Evolutionary conservation across 768 basidiomycete genomes (phyloP).

Genomic region (Calocybe indica): DNA sequence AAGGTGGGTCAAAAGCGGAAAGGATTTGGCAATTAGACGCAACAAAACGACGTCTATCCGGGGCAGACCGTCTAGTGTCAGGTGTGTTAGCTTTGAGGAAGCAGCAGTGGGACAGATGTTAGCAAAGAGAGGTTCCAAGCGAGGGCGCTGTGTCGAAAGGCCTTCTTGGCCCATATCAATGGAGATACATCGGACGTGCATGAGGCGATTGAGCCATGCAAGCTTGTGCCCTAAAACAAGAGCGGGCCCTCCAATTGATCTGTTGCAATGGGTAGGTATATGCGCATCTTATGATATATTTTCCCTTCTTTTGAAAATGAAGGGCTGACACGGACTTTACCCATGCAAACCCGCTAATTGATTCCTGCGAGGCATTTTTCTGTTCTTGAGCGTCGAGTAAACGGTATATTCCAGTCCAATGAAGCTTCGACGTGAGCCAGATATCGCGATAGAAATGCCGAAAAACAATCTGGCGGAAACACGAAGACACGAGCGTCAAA

Average conservation of each 20-base stretch:
- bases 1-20: constrained; percentile 41
- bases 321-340: constrained; percentile 36
- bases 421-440: constrained; percentile 14
- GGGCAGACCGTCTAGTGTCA: constrained; percentile 51
- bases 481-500: constrained; percentile 33
- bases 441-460: constrained; percentile 30
- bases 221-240: constrained; percentile 20
- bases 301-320: background rate
- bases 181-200: constrained; percentile 29
- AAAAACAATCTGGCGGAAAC: constrained; percentile 36
- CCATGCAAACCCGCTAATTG: constrained; percentile 32
- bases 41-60: constrained; percentile 49
- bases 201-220: constrained; percentile 22
- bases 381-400: constrained; percentile 18
- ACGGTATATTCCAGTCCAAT: constrained; percentile 17
- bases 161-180: constrained; percentile 39
- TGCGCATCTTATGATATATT: constrained; percentile 4
- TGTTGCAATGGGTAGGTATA: constrained; percentile 8
- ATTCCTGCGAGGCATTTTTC: constrained; percentile 3
- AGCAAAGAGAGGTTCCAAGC: constrained; percentile 26
- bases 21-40: constrained; percentile 33
- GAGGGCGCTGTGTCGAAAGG: constrained; percentile 36
- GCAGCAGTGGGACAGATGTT: constrained; percentile 21
- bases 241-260: constrained; percentile 26
- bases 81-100: constrained; percentile 32